Percentiles rank a stretch among this genome's conserved stretches.
Evolutionary conservation across 2,329 filamentous ascomycete genomes (phyloP).

Genomic region (Phialophora chinensis): DNA sequence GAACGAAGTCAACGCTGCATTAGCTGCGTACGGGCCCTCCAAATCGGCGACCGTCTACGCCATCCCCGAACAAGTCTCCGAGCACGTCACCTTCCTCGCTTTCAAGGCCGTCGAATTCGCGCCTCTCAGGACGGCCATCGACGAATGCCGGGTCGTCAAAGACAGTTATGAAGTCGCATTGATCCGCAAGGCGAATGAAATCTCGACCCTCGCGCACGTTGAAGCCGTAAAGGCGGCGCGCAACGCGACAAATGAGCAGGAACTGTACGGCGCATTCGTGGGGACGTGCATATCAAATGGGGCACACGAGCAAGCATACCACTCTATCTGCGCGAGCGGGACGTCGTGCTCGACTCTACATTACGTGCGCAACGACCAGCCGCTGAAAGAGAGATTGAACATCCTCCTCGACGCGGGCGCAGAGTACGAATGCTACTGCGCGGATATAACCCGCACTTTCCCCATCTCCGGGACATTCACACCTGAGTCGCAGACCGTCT

Average conservation of each 20-base stretch:
- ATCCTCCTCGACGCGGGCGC: constrained; percentile 86
- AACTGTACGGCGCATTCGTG: constrained; percentile 80
- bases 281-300: constrained; percentile 73
- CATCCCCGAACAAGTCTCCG: constrained; percentile 78
- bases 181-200: constrained; percentile 78
- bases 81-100: constrained; percentile 71
- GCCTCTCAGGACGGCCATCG: constrained; percentile 72
- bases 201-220: constrained; percentile 78
- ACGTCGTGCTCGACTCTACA: constrained; percentile 84
- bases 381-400: constrained; percentile 71
- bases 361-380: constrained; percentile 79
- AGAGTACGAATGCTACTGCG: constrained; percentile 84
- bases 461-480: constrained; percentile 75
- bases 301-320: constrained; percentile 81
- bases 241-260: constrained; percentile 73
- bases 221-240: constrained; percentile 70
- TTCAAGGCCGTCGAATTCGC: constrained; percentile 69
- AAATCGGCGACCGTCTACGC: constrained; percentile 68
- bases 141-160: constrained; percentile 81
- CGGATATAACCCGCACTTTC: constrained; percentile 87
- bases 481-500: constrained; percentile 72
- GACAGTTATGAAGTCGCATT: constrained; percentile 82
- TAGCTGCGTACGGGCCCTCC: constrained; percentile 57
- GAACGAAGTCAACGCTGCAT: constrained; percentile 75
- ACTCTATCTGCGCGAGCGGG: constrained; percentile 85